Evolutionary conservation across 768 basidiomycete species (phyloP).

Genomic region (Boletus reticulatus): DNA sequence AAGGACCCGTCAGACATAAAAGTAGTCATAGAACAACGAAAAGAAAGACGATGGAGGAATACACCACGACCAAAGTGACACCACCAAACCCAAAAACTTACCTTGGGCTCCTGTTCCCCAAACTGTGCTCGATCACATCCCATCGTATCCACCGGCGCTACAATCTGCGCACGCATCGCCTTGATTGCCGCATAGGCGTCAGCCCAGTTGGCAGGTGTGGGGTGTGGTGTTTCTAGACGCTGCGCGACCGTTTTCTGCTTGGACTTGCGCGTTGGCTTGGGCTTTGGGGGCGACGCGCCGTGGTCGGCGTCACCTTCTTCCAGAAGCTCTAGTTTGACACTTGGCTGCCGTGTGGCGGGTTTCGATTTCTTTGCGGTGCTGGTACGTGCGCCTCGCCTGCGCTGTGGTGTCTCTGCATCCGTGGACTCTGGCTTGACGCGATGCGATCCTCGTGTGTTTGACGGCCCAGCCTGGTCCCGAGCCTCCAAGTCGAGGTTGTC

Average conservation of each 20-base stretch:
- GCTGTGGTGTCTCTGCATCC: too few relatives aligned
- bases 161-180: conserved; percentile 66
- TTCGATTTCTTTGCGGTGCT: too few relatives aligned
- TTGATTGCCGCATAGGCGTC: conserved; percentile 72
- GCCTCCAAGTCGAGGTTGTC: neutral
- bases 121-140: conserved; percentile 74
- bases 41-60: too few relatives aligned
- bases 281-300: conserved; percentile 14
- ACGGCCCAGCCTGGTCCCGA: conserved; percentile 9
- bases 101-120: conserved; percentile 66
- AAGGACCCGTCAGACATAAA: too few relatives aligned
- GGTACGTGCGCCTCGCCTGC: too few relatives aligned
- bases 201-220: conserved; percentile 63
- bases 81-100: conserved; percentile 21
- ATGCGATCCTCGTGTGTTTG: conserved; percentile 19
- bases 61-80: too few relatives aligned
- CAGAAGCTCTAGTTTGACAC: conserved; percentile 27
- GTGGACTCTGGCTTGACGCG: conserved; percentile 16
- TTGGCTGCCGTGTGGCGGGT: conserved; percentile 10
- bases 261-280: conserved; percentile 54
- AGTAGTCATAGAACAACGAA: too few relatives aligned
- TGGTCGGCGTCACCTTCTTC: neutral
- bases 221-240: conserved; percentile 57
- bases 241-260: conserved; percentile 40
- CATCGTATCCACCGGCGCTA: conserved; percentile 93